Evolutionary conservation across 768 basidiomycete species (phyloP).

Genomic region (Lactarius pseudohatsudake): DNA sequence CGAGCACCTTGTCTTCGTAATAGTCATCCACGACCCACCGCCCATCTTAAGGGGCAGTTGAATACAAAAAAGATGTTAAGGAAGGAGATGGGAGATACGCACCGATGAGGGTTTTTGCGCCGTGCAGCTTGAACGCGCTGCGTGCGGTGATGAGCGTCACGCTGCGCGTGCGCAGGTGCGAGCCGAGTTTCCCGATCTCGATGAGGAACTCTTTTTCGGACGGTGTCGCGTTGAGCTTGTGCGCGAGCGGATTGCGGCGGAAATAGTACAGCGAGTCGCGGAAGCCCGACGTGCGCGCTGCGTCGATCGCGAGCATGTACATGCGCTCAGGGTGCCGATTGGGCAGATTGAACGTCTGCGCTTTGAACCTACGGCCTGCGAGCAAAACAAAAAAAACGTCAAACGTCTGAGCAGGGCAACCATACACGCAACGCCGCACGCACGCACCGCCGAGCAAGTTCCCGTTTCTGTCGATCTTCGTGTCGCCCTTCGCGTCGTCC

Average conservation of each 20-base stretch:
- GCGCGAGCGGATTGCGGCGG: constrained; percentile 82
- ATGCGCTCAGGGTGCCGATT: constrained; percentile 78
- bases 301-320: constrained; percentile 98
- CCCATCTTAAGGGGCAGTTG: constrained; percentile 50
- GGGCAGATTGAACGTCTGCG: constrained; percentile 83
- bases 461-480: constrained; percentile 87
- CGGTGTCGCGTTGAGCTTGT: constrained; percentile 88
- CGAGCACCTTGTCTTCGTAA: constrained; percentile 81
- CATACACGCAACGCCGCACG: too few species aligned
- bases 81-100: constrained; percentile 32
- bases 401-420: constrained; percentile 4
- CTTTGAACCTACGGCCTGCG: constrained; percentile 84
- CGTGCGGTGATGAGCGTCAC: constrained; percentile 92
- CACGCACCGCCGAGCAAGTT: constrained; percentile 78
- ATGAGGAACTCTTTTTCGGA: constrained; percentile 93
- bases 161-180: constrained; percentile 84
- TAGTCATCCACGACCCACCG: constrained; percentile 95
- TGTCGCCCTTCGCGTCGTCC: constrained; percentile 82
- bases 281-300: constrained; percentile 93
- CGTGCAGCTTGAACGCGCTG: constrained; percentile 93
- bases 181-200: constrained; percentile 80
- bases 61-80: background rate
- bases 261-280: constrained; percentile 98
- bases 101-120: constrained; percentile 88
- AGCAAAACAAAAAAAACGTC: background rate